Percentiles rank a stretch among this genome's conserved stretches.
phyloP scores from a whole-genome alignment of 345 rosid species.

The Triadica sebifera region DNA sequence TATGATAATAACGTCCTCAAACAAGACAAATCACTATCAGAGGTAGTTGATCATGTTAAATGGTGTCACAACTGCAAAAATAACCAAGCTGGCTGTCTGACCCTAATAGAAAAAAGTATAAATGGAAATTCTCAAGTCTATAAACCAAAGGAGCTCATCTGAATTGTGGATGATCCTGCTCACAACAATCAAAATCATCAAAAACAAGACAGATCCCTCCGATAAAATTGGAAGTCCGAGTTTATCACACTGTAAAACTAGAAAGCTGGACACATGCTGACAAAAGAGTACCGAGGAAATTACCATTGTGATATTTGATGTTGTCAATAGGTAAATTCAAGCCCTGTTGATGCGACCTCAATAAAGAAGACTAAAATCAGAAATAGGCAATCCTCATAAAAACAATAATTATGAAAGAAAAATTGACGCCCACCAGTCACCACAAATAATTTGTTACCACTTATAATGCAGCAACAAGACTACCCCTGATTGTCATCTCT shows the following conservation, averaged over 20 bases:
- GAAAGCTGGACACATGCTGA: neutral
- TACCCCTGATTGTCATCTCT: constrained; percentile 21
- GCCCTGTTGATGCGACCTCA: neutral
- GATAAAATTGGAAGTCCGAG: neutral
- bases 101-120: neutral
- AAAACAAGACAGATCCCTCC: neutral
- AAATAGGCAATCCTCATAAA: neutral
- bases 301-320: neutral
- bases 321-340: neutral
- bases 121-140: neutral
- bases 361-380: neutral
- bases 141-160: neutral
- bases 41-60: neutral
- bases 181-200: neutral
- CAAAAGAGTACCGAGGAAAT: neutral
- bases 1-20: neutral
- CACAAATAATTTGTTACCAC: too few relatives aligned
- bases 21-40: neutral
- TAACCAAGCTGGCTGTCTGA: too few relatives aligned
- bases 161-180: neutral
- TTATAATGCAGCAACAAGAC: neutral
- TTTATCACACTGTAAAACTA: neutral
- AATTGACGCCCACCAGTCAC: neutral
- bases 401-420: neutral
- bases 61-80: neutral